Evolutionary conservation across 768 basidiomycete genomes (phyloP), one percentile per base, ranked within the genome.

Genomic region (Cubamyces lactineus): DNA sequence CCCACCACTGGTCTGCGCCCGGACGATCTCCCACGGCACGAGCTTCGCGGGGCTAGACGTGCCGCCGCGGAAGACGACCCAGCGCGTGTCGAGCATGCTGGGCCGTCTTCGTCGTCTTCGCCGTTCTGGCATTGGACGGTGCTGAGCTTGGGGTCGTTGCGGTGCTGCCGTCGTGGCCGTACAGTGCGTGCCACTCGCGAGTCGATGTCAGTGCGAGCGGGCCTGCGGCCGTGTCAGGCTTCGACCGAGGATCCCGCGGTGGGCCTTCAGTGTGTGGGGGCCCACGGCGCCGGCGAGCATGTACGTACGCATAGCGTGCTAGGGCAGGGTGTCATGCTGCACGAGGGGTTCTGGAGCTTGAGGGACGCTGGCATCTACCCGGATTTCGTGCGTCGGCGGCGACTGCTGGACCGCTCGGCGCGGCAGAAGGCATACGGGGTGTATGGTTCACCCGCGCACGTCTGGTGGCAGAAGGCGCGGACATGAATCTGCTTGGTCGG

Each of bases 241-340:
- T 59, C 57, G 49, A 16, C 57, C 57, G 57, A 59, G 57, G 57
- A 59, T 59, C 57, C 57, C 57, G 57, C 57, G 57, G 57, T 53
- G 19, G 39, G 15, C 28, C 21, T 34, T 34, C 34, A 9, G 48
- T 9, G 26, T 8, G 26, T 15, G 23, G 24, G 13, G 19, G 9
- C 13, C 48, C 16, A 26, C 24, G 48, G 26, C 7, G 16, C 21
- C 46, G 46, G 26, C 24, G n/a, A 24, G 46, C 46, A 5, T n/a
- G 24, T 28, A 26, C 23, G 48, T 28, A 15, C 48, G 48, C 28
- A 49, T 34, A 34, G 9, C 34, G 34, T 34, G 34, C 34, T 34
- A 34, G 34, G 34, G 34, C 34, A 34, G 34, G 34, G 9, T 11
- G 9, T 11, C 34, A 9, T 34, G 34, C 34, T 34, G 34, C 34